Percentiles rank a stretch among this genome's conserved stretches.
phyloP scores from a whole-genome alignment of 192 early-diverging fungal genomes.

The Cetraspora pellucida region DNA sequence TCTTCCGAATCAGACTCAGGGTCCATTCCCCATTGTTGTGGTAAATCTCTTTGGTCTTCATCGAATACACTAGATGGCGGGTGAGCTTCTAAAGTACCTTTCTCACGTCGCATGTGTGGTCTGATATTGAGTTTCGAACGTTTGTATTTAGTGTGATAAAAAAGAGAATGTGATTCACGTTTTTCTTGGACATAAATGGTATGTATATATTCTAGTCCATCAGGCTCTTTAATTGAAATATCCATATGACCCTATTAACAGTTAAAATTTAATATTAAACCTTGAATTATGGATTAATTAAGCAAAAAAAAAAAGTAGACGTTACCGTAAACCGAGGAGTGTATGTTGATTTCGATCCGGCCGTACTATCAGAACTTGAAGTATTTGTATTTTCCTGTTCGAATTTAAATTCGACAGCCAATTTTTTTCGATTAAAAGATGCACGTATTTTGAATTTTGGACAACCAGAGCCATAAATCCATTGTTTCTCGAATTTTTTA shows the following conservation, averaged over 20 bases:
- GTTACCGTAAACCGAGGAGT: conserved; percentile 27
- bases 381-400: conserved; percentile 69
- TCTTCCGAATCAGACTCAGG: conserved; percentile 61
- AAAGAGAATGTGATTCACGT: conserved; percentile 80
- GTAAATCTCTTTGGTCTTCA: conserved; percentile 67
- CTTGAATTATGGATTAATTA: neutral
- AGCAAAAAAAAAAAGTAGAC: neutral
- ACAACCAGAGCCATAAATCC: conserved; percentile 90
- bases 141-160: conserved; percentile 98
- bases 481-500: conserved; percentile 86
- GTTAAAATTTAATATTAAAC: conserved; percentile 32
- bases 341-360: neutral
- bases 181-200: conserved; percentile 79
- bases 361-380: neutral
- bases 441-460: conserved; percentile 84
- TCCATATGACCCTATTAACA: conserved; percentile 65
- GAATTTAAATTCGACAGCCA: conserved; percentile 90
- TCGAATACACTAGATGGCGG: conserved; percentile 64
- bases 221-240: conserved; percentile 78
- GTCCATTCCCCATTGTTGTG: conserved; percentile 56
- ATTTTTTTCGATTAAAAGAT: conserved; percentile 93
- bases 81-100: conserved; percentile 70
- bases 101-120: conserved; percentile 70
- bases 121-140: conserved; percentile 43
- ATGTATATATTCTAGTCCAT: conserved; percentile 82